Evolutionary conservation across 129 eudicot genomes (phyloP), one percentile per base, ranked within the genome.

Genomic region (Flaveria bidentis): DNA sequence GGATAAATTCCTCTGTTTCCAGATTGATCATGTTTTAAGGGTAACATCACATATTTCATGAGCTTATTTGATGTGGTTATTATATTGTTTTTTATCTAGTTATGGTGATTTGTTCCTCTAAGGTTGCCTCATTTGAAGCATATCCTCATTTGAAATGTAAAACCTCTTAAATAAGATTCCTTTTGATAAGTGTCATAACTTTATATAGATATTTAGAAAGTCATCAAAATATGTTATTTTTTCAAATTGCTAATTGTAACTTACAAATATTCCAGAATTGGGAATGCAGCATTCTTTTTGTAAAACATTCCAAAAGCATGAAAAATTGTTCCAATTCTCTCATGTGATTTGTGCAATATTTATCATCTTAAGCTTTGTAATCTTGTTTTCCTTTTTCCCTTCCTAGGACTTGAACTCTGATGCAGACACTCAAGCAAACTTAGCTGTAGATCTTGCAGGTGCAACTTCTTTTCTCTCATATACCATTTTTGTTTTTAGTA

Each of bases 391-490:
- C n/a, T 71, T 72, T 70, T 39, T 28, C 17, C 10, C 51, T 18
- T 36, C 28, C 11, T 53, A 91, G 98, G 90, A 85, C 63, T 85
- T 87, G 39, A 93, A 93, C 82, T 87, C 98, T 1, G 98, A 87
- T 76, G 98, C 98, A 18, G 98, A 93, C 86, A 82, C 89, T 74
- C 93, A 91, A 82, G 98, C 98, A 44, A 93, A 93, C 84, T 86
- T 87, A 76, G 98, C 88, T 1, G 92, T 87, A 26, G 84, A 76
- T 63, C 98, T 93, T 80, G 88, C 96, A 68, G 96, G 98, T 90
- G 73, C 80, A 71, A 39, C 46, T 51, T 76, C 56, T 49, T 65
- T 15, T 53, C 72, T 51, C 64, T 10, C 22, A 17, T 63, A 11
- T 9, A 9, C 17, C 53, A 62, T 7, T 17, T 75, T 49, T 23